A percentile compares a stretch with the other conserved stretches of the same genome.
Evolutionary conservation across 805 yeast species (phyloP).

Genomic region (Lipomyces japonicus): DNA sequence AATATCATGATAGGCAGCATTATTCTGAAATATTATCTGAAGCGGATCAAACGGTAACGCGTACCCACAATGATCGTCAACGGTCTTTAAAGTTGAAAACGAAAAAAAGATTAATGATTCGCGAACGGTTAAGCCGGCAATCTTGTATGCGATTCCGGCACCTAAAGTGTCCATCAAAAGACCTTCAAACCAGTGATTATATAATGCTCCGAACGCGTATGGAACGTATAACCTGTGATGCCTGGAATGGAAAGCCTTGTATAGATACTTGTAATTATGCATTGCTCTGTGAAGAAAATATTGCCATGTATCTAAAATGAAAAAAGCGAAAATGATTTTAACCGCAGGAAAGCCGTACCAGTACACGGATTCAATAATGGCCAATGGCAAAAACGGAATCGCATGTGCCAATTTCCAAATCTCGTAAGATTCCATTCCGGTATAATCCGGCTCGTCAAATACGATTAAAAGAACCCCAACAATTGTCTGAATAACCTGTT

Average conservation of each 20-base stretch:
- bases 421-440: slow-evolving; percentile 24
- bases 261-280: slow-evolving; percentile 77
- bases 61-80: slow-evolving; percentile 99
- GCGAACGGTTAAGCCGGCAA: slow-evolving; percentile 64
- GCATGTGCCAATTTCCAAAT: slow-evolving; percentile 44
- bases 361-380: slow-evolving; percentile 51
- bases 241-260: slow-evolving; percentile 82
- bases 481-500: slow-evolving; percentile 76
- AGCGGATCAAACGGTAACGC: slow-evolving; percentile 86
- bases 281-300: slow-evolving; percentile 81
- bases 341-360: slow-evolving; percentile 58
- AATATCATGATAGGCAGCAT: slow-evolving; percentile 92
- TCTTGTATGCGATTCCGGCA: slow-evolving; percentile 73
- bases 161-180: slow-evolving; percentile 88
- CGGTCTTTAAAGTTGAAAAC: slow-evolving; percentile 92
- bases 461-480: slow-evolving; percentile 57
- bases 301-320: slow-evolving; percentile 92
- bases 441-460: slow-evolving; percentile 46
- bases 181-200: slow-evolving; percentile 93
- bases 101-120: slow-evolving; percentile 73
- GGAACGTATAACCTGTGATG: slow-evolving; percentile 95
- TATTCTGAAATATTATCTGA: slow-evolving; percentile 89
- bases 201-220: slow-evolving; percentile 93
- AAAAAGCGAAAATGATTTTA: slow-evolving; percentile 60
- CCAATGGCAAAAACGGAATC: slow-evolving; percentile 47